Conservation (phyloP, 2,329 filamentous ascomycete genomes). For the Ophiosphaerella narmari region DNA sequence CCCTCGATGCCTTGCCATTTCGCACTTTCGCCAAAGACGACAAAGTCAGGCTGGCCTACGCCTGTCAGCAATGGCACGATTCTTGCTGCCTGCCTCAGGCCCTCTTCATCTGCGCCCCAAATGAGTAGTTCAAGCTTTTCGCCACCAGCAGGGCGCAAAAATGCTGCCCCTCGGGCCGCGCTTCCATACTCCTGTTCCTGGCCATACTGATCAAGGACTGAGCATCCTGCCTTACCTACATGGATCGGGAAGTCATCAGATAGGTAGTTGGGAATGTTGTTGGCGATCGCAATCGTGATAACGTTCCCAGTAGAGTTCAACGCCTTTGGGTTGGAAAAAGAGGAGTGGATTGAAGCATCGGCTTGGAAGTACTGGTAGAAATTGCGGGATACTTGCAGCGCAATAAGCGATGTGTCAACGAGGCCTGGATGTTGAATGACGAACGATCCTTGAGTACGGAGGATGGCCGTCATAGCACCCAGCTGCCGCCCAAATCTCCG, state of each 20-base stretch:
- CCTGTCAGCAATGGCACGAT: slow-evolving; percentile 62
- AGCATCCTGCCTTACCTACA: slow-evolving; percentile 17
- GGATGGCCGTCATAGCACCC: slow-evolving; percentile 59
- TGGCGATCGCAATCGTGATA: slow-evolving; percentile 47
- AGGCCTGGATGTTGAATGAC: slow-evolving; percentile 45
- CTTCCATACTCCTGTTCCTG: slow-evolving; percentile 28
- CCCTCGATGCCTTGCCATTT: slow-evolving; percentile 59
- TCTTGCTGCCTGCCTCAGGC: slow-evolving; percentile 56
- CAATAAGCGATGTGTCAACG: slow-evolving; percentile 42
- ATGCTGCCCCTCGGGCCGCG: slow-evolving; percentile 55
- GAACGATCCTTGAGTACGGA: slow-evolving; percentile 55
- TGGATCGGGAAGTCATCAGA: slow-evolving; percentile 39
- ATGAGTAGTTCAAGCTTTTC: slow-evolving; percentile 60
- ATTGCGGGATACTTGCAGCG: slow-evolving; percentile 61
- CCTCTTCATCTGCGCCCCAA: slow-evolving; percentile 58
- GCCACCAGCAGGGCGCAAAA: slow-evolving; percentile 54
- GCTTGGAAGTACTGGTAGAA: slow-evolving; percentile 63
- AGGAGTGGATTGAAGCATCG: slow-evolving; percentile 50
- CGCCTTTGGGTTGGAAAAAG: neutral
- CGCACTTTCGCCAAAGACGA: slow-evolving; percentile 54
- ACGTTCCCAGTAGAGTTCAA: slow-evolving; percentile 49
- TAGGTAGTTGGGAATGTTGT: slow-evolving; percentile 22
- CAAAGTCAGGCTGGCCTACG: slow-evolving; percentile 62
- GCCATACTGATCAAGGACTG: slow-evolving; percentile 27
- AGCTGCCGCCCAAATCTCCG: slow-evolving; percentile 54